Percentiles rank a stretch among this genome's conserved stretches.
phyloP scores from a whole-genome alignment of 164 flowering plant species.

The Paratinospora sagittata region DNA sequence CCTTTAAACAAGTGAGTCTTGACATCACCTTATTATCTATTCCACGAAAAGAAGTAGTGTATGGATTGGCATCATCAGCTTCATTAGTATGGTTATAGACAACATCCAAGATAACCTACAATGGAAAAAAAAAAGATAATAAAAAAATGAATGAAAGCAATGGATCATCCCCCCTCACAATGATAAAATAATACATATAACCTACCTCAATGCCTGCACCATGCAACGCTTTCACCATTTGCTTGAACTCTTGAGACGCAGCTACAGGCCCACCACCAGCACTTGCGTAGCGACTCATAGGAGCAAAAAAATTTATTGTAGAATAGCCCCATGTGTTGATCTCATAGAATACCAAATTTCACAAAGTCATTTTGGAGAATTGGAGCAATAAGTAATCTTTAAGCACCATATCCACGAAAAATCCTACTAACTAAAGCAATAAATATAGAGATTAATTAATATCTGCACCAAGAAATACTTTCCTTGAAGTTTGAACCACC shows the following conservation, averaged over 20 bases:
- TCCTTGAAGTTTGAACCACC: not conserved
- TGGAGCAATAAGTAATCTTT: not conserved
- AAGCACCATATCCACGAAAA: not conserved
- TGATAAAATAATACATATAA: not conserved
- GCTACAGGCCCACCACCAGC: constrained; percentile 77
- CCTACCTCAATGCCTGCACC: constrained; percentile 87
- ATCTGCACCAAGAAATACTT: not conserved
- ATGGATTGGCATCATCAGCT: constrained; percentile 80
- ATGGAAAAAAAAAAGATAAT: not conserved
- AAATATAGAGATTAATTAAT: not conserved
- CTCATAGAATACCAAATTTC: constrained; percentile 25
- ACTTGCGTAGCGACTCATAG: constrained; percentile 99
- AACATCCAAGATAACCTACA: constrained; percentile 95
- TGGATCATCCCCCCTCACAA: no score
- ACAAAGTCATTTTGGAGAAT: not conserved
- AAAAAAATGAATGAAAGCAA: not conserved
- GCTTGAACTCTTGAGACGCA: constrained; percentile 77
- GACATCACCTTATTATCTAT: constrained; percentile 79
- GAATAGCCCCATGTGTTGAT: constrained; percentile 99
- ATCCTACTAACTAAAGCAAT: not conserved
- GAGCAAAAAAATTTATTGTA: constrained; percentile 93
- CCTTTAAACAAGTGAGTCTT: no score
- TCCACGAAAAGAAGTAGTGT: constrained; percentile 93
- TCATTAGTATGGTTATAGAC: constrained; percentile 98
- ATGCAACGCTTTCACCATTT: constrained; percentile 96